Evolutionary conservation across 2,329 filamentous ascomycete species (phyloP), one percentile per base, ranked within the genome.

Genomic region (Simplicillium sp.): DNA sequence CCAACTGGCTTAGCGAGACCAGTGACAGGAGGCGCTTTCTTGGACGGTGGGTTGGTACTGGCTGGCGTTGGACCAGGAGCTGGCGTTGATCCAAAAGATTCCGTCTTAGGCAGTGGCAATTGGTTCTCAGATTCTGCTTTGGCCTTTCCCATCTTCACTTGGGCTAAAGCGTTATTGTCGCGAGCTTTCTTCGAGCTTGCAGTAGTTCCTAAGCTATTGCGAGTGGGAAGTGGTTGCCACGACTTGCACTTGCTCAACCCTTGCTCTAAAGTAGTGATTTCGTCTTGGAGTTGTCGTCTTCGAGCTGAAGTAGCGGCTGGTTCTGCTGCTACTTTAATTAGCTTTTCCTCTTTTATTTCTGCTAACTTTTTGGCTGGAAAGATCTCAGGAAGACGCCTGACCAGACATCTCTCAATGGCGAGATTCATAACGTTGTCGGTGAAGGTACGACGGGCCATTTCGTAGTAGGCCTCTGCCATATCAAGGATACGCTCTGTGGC

Each of bases 401-500:
- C 49, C 2, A 71, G 57, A 39, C 63, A 67, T 37, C 62, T 64
- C 45, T 70, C 67, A 1, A 67, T 52, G 0, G 56, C 66, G 3
- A 68, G 55, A 11, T 56, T 64, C 18, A 62, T 55, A 16, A 70
- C 51, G 29, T 67, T 66, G 17, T 71, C 60, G 2, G 63, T 51
- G 36, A 70, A 67, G 0, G 58, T 61, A 18, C 59, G 45, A 5
- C 65, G 53, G 1, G 63, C 57, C 46, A 62, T 56, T 59, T 64
- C 51, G 44, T 65, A 66, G 42, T 64, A 65, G 1, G 54, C 56
- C 40, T 62, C 49, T 46, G 62, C 61, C 37, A 60, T 60, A 37
- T 68, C 58, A 29, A 68, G 57, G 3, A 65, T 50, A 1, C 57
- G 55, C 1, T 57, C 53, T 0, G 55, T 57, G 2, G 54, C 58